Base-by-base conservation (phyloP, 2,329 filamentous ascomycete genomes). In the Seiridium cupressi region DNA sequence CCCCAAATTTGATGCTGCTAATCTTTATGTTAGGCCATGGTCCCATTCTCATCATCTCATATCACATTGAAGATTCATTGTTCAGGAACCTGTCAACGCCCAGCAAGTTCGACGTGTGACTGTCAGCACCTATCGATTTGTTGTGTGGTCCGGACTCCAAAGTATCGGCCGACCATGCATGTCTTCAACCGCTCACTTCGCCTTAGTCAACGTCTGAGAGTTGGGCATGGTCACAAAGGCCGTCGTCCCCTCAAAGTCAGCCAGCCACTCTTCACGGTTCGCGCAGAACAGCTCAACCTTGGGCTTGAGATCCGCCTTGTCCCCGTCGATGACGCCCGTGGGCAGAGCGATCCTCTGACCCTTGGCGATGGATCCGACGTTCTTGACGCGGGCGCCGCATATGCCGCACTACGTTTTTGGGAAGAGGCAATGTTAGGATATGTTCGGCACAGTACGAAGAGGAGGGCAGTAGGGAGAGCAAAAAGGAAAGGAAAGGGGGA, bases 201-300 rank as follows among this genome's bases (percentile, higher is more conserved):
- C 18, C 18, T 26, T 26, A 26, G 18, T 26, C 18, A 26, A 26
- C 18, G 18, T 26, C 18, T 26, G 18, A 26, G 18, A 26, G 18
- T 26, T 26, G 18, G 18, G 18, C 18, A 26, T 26, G 18, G 18
- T 26, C 18, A 42, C 38, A 42, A 42, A 42, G 7, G 7, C 38
- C 38, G 7, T 42, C 7, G 38, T 8, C 5, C 58, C 51, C 9
- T 51, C 18, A 42, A 56, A 18, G 3, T 60, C 46, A 7, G 42
- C 59, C n/a, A 60, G 13, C 59, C 54, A 60, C 5, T 31, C 47
- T n/a, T 51, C 35, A 31, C 59, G 53, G 26, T 57, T 60, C 13
- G 42, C 31, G n/a, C 59, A 60, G 38, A 60, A 60, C 7, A 57
- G 31, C 59, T 60, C 59, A 13, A 38, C 42, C 46, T 18, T 35